These are phyloP conservation scores for Aspergillus transmontanensis DNA, from an alignment of 2,329 filamentous ascomycete genomes.

Conservation along the genomic window DNA sequence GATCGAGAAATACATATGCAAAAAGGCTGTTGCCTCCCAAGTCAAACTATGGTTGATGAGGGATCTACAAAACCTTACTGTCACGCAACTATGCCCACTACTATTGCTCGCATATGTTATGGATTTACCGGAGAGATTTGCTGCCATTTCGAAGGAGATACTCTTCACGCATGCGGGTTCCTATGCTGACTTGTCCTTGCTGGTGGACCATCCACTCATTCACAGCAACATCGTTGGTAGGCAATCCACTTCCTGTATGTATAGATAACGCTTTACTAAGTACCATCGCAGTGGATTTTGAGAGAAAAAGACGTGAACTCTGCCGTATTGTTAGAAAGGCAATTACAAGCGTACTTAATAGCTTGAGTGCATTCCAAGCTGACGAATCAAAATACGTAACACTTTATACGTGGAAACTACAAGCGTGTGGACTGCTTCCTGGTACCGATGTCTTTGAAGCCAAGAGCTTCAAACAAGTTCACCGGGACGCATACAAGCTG, in stretches of 20 bases:
- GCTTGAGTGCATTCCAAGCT: background rate
- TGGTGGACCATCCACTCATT: background rate
- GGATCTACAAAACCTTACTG: rapidly evolving
- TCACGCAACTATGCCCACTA: background rate
- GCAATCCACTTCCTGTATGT: background rate
- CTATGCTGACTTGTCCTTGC: background rate
- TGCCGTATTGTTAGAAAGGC: background rate
- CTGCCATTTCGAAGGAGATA: background rate
- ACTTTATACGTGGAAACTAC: background rate
- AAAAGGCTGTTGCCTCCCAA: background rate
- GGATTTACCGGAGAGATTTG: background rate
- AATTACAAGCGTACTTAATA: background rate
- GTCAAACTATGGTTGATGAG: background rate
- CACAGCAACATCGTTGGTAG: background rate
- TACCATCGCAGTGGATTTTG: background rate
- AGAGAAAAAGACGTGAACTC: background rate
- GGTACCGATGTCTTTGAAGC: background rate
- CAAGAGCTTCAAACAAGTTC: background rate
- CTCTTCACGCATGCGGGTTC: background rate
- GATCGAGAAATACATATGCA: background rate
- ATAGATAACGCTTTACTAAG: no score
- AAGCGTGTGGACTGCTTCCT: background rate
- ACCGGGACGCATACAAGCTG: background rate
- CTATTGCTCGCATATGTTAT: background rate
- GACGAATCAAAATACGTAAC: background rate